Percentiles rank a stretch among this genome's conserved stretches.
Evolutionary conservation across 495 filamentous ascomycete genomes (phyloP).

Genomic region (Patellaria atrata): DNA sequence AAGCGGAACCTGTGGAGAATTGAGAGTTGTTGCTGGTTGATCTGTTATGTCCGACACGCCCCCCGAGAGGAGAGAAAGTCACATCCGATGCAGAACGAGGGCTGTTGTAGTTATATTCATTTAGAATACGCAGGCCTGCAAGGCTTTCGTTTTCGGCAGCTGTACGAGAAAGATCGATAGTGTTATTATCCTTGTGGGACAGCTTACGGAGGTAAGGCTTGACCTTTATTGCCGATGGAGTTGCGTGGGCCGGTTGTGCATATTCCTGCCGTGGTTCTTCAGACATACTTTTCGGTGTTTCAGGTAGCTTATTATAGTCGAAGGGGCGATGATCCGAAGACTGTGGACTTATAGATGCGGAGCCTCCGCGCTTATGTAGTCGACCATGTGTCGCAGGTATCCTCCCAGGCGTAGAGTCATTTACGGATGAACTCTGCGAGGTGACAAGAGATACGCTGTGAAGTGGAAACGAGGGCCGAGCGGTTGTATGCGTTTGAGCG

Average conservation of each 20-base stretch:
- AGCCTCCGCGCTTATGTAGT: constrained; percentile 28
- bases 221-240: constrained; percentile 29
- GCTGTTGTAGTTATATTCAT: constrained; percentile 29
- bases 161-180: constrained; percentile 41
- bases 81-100: constrained; percentile 28
- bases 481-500: not conserved
- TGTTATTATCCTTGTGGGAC: constrained; percentile 33
- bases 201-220: constrained; percentile 45
- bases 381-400: constrained; percentile 17
- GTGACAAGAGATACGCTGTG: constrained; percentile 1
- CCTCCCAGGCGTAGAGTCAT: not conserved
- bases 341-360: constrained; percentile 22
- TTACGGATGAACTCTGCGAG: not conserved
- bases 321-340: constrained; percentile 8
- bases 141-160: constrained; percentile 42
- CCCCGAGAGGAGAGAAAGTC: constrained; percentile 21
- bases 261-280: constrained; percentile 20
- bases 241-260: constrained; percentile 5
- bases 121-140: constrained; percentile 38
- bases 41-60: constrained; percentile 33
- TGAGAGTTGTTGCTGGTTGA: constrained; percentile 44
- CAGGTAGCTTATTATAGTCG: constrained; percentile 12
- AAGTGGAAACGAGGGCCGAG: not conserved
- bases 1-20: constrained; percentile 37
- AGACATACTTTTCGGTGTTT: constrained; percentile 26